phyloP scores from a whole-genome alignment of 2,329 filamentous ascomycete species.

The Hymenoscyphus repandus region DNA sequence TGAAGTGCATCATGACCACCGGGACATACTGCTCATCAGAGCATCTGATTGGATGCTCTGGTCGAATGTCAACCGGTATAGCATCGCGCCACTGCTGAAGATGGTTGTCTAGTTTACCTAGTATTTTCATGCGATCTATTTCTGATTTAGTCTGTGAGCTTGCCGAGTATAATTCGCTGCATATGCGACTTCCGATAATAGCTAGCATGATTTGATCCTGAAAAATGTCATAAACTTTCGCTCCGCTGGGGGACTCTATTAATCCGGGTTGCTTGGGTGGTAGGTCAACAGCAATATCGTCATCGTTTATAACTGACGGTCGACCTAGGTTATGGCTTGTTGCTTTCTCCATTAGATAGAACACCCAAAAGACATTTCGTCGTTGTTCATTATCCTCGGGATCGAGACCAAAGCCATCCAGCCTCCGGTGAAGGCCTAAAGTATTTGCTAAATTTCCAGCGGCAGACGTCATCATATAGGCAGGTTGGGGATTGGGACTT shows the following conservation, averaged over 20 bases:
- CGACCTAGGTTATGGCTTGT: conserved; percentile 17
- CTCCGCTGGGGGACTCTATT: conserved; percentile 4
- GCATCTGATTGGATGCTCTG: conserved; percentile 18
- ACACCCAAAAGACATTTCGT: conserved; percentile 25
- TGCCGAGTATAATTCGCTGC: conserved; percentile 23
- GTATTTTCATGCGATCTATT: conserved; percentile 16
- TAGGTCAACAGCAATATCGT: conserved; percentile 24
- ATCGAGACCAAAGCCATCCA: conserved; percentile 14
- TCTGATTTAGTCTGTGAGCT: conserved; percentile 22
- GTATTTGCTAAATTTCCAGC: conserved; percentile 17
- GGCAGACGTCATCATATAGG: conserved; percentile 16
- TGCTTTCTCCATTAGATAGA: conserved; percentile 19
- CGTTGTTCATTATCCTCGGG: conserved; percentile 18
- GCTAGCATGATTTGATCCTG: conserved; percentile 13
- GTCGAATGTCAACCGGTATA: conserved; percentile 24
- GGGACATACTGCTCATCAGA: conserved; percentile 15
- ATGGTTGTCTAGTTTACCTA: conserved; percentile 21
- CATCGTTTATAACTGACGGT: conserved; percentile 24
- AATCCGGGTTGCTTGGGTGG: conserved; percentile 13
- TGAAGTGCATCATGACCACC: conserved; percentile 22
- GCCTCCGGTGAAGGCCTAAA: conserved; percentile 22
- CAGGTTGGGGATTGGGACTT: conserved; percentile 18
- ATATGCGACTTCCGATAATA: conserved; percentile 22
- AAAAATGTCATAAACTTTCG: conserved; percentile 17
- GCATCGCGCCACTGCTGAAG: conserved; percentile 22